Evolutionary conservation across 2,329 filamentous ascomycete species (phyloP).

Genomic region (Sporothrix phasma): DNA sequence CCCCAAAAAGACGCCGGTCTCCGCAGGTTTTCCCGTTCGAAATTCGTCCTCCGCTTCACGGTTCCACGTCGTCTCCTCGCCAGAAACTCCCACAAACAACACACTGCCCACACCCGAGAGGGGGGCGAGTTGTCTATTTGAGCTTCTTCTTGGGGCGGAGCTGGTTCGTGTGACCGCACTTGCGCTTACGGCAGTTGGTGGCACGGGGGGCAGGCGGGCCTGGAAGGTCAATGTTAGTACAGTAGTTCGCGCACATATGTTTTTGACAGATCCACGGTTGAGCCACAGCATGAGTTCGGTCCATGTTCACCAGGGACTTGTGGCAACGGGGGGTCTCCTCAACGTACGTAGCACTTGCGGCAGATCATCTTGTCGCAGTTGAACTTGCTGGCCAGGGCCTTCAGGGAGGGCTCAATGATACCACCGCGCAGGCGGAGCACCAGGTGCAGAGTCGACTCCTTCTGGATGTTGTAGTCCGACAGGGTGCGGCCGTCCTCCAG

Average conservation of each 20-base stretch:
- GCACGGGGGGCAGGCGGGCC: conserved; percentile 86
- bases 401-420: conserved; percentile 98
- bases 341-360: conserved; percentile 85
- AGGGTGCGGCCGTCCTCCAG: conserved; percentile 96
- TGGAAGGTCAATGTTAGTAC: background rate
- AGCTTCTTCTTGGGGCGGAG: conserved; percentile 99
- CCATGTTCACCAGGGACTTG: background rate
- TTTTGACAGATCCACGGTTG: no score
- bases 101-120: conserved; percentile 3
- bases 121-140: conserved; percentile 30
- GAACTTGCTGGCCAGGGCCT: conserved; percentile 97
- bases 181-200: conserved; percentile 99
- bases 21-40: conserved; percentile 5
- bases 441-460: conserved; percentile 97
- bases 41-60: conserved; percentile 2
- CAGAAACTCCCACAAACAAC: conserved; percentile 7
- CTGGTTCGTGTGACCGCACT: conserved; percentile 99
- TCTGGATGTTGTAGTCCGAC: conserved; percentile 99
- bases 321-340: background rate
- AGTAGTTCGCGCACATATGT: background rate
- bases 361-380: conserved; percentile 99
- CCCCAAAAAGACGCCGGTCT: conserved; percentile 16
- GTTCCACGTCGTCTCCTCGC: background rate
- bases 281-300: background rate
- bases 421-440: conserved; percentile 98